Evolutionary conservation across 139 green algal species (phyloP), one percentile per base, ranked within the genome.

Genomic region (Chlorella sp.): DNA sequence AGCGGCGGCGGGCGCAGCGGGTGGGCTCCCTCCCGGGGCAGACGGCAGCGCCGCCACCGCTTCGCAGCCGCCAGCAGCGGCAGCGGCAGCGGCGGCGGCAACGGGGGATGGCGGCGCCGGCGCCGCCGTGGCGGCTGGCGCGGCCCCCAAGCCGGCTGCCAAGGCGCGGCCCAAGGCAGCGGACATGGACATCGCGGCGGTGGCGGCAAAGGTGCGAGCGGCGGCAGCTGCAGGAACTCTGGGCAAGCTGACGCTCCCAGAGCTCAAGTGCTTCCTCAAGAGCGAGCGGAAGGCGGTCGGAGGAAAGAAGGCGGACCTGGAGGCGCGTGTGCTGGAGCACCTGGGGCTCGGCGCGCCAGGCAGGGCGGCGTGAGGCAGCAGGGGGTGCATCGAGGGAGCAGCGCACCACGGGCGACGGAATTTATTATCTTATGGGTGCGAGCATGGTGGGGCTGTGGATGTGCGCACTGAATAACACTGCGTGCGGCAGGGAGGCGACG

Each of bases 221-320:
- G 31, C 38, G 55, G 35, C 69, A 27, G 43, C 80, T 33, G 73
- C 53, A 2, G 80, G 84, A 11, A 71, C 67, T 8, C 71, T 91
- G 33, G 40, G 33, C 51, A 80, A 82, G 8, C 59, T 93, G 29
- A 91, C 70, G 5, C 66, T 93, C 14, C 82, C 82, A 15, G 79
- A 93, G 75, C 73, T 93, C 31, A 90, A 91, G 79, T 41, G 41
- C 5, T 83, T 62, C 38, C 68, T 90, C 35, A 82, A 82, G 45
- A 82, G 74, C 15, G 62, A 72, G 21, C 87, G 84, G 79, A 79
- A 85, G 74, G 71, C 85, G 2, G 71, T 92, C 33, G 83, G 85
- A 17, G 88, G 88, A 60, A 93, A 93, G 81, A 93, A 93, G 61
- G 75, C 65, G 1, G 88, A 93, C 8, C 75, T 93, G 59, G 70